Evolutionary conservation across 139 green algal species (phyloP), one percentile per base, ranked within the genome.

Genomic region (Micromonas commoda): DNA sequence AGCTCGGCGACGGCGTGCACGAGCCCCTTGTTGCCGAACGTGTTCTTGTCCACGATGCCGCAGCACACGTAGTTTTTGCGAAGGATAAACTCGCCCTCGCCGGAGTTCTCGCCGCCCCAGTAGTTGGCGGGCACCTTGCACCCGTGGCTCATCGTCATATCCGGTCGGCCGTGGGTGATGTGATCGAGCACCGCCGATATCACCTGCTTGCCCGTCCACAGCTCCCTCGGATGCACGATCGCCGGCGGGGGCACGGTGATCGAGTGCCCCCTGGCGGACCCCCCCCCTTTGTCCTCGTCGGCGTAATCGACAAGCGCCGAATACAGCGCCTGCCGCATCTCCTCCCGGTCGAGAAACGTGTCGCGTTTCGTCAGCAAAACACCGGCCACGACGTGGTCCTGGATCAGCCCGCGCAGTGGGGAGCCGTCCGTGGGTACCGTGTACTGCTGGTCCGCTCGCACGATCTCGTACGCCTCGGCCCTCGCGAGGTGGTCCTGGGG

Each of bases 181-280:
- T 91, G 84, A 29, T 84, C 78, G 34, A 98, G 70, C 38, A 97
- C 80, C 20, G 88, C 82, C 29, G 87, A 88, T 73, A 98, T 94
- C 13, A 97, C 67, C 88, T 99, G 95, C 90, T 99, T 99, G 73
- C 95, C 95, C 1, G 95, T 97, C 95, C 95, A 99, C 72, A 98
- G 83, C 86, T 97, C 91, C 72, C 94, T 31, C 5, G 93, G 93
- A 87, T 97, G 95, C 52, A 84, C 24, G 6, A 87, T 77, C 0
- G 83, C 38, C 33, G 83, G 83, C 28, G 77, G 74, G 9, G 90
- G 90, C 51, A 96, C 63, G 63, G 92, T 85, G 19, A 96, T 63
- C 2, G 63, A 61, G 61, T 92, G 82, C 52, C 84, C 34, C 0
- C 19, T 20, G 3, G 2, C 26, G 19, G 9, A 34, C 9, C 45